Conservation (phyloP, 129 eudicot genomes). For the Centella asiatica region DNA sequence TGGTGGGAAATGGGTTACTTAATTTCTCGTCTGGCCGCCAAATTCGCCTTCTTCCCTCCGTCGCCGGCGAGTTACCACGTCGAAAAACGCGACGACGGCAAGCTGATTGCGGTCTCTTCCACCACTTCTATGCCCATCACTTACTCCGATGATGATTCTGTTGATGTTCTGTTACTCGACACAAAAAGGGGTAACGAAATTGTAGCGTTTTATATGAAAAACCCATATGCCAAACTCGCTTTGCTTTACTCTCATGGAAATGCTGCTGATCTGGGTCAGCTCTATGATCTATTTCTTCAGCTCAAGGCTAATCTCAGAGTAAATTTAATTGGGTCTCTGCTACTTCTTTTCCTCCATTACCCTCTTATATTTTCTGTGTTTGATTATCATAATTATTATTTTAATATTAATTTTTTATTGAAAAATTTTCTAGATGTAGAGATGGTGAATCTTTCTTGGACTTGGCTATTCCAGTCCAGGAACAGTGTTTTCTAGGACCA, state of each 20-base stretch:
- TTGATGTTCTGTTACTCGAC: constrained; percentile 50
- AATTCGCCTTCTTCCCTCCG: constrained; percentile 62
- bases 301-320: constrained; percentile 94
- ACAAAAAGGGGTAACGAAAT: constrained; percentile 86
- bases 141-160: constrained; percentile 37
- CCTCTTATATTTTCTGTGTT: too few species aligned
- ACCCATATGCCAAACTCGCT: constrained; percentile 78
- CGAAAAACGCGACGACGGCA: constrained; percentile 38
- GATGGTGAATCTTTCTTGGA: too few species aligned
- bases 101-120: constrained; percentile 32
- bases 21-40: constrained; percentile 47
- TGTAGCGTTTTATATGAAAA: constrained; percentile 73
- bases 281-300: constrained; percentile 84
- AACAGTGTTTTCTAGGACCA: too few species aligned
- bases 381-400: too few species aligned
- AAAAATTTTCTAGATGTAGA: too few species aligned
- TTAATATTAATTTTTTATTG: too few species aligned
- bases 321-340: constrained; percentile 74
- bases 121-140: constrained; percentile 31
- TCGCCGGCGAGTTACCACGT: constrained; percentile 47
- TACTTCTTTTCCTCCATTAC: background rate
- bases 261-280: constrained; percentile 98
- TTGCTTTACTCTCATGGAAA: constrained; percentile 88
- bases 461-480: too few species aligned
- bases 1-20: constrained; percentile 40